phyloP scores from a whole-genome alignment of 768 basidiomycete species.

The Gloeopeniophorella convolvens region DNA sequence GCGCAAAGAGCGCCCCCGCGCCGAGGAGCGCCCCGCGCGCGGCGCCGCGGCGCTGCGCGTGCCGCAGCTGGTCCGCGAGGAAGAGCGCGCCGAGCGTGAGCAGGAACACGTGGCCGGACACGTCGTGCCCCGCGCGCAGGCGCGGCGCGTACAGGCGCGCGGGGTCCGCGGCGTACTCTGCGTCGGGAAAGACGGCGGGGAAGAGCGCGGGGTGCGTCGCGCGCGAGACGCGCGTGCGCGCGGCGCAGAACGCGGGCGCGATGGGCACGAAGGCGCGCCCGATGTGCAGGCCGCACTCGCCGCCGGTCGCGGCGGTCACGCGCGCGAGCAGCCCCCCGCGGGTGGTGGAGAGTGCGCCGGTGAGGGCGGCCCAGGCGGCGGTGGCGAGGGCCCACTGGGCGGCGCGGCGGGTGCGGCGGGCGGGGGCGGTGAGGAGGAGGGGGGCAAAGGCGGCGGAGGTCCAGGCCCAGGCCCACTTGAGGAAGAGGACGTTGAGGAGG shows the following conservation, averaged over 20 bases:
- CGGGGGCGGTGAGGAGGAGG: slow-evolving; percentile 52
- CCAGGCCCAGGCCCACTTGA: slow-evolving; percentile 92
- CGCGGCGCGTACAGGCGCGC: slow-evolving; percentile 45
- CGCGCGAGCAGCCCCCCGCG: slow-evolving; percentile 71
- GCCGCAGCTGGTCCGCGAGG: slow-evolving; percentile 66
- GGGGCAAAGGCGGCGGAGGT: slow-evolving; percentile 62
- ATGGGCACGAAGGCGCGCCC: slow-evolving; percentile 36
- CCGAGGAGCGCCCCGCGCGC: too few relatives aligned
- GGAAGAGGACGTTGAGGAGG: slow-evolving; percentile 75
- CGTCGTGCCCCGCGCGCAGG: slow-evolving; percentile 78
- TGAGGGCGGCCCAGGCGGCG: slow-evolving; percentile 65
- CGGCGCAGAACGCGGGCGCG: slow-evolving; percentile 52
- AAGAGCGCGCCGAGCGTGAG: slow-evolving; percentile 75
- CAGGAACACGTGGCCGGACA: slow-evolving; percentile 91
- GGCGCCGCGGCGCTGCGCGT: slow-evolving; percentile 39
- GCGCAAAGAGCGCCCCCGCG: slow-evolving; percentile 41
- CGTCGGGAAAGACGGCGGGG: slow-evolving; percentile 33
- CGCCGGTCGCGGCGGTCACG: slow-evolving; percentile 58
- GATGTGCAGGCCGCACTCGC: slow-evolving; percentile 67
- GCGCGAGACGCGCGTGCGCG: slow-evolving; percentile 45
- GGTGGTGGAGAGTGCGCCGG: slow-evolving; percentile 88
- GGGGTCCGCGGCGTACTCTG: slow-evolving; percentile 19
- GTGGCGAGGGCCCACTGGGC: slow-evolving; percentile 54
- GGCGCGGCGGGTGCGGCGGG: neutral
- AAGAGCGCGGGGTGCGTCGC: slow-evolving; percentile 61